These are phyloP conservation scores for Trichophaea hybrida DNA, from an alignment of 2,329 filamentous ascomycete genomes.

Conservation along the genomic window DNA sequence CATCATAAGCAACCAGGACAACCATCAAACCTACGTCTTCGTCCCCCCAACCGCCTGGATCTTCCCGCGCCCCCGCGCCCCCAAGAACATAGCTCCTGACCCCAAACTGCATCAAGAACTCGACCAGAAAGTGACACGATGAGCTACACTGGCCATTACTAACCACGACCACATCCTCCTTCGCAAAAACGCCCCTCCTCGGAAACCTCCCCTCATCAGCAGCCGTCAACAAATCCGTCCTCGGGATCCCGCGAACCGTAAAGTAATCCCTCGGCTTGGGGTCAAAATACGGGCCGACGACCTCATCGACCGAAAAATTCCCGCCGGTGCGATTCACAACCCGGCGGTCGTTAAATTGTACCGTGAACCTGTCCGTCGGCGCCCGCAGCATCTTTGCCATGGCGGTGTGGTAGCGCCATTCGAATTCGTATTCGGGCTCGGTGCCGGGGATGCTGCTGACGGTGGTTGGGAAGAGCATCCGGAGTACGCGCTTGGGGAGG, in stretches of 20 bases:
- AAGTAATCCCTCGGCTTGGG: not conserved
- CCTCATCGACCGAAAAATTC: not conserved
- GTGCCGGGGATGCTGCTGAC: not conserved
- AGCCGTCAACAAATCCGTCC: not conserved
- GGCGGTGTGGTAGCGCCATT: too few species aligned
- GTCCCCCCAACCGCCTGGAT: too few species aligned
- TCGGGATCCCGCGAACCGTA: not conserved
- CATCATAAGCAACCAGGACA: too few species aligned
- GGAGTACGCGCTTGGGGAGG: not conserved
- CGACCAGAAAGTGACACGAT: too few species aligned
- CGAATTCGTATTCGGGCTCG: not conserved
- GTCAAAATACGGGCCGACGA: not conserved
- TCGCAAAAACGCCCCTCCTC: not conserved
- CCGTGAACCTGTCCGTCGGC: not conserved
- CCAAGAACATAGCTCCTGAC: too few species aligned
- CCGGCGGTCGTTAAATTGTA: not conserved
- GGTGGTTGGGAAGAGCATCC: not conserved
- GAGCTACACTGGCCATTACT: not conserved
- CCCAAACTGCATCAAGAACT: too few species aligned
- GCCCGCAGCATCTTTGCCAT: not conserved
- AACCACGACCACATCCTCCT: not conserved
- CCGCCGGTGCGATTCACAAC: too few species aligned
- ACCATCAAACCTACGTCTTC: too few species aligned
- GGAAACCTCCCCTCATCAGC: too few species aligned
- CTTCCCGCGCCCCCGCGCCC: too few species aligned